These are phyloP conservation scores for Betula pendula DNA, from an alignment of 306 rosid species.

Conservation along the genomic window DNA sequence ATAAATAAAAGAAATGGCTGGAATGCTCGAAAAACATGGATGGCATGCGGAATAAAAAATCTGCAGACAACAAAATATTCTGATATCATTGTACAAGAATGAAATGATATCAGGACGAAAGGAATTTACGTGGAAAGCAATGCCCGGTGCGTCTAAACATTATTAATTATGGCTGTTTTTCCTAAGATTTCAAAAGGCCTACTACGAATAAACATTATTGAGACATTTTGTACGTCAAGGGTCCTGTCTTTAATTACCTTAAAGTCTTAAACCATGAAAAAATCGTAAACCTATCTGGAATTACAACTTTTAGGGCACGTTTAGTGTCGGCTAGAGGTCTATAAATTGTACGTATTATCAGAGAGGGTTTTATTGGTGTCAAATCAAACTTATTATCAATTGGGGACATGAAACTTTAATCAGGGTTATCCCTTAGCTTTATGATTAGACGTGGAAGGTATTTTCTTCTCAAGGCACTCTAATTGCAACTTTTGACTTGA, in stretches of 20 bases:
- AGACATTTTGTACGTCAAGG: not conserved
- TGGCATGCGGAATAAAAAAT: not conserved
- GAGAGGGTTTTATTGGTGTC: slow-evolving; percentile 42
- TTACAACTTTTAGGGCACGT: too few species aligned
- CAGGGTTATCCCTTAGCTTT: slow-evolving; percentile 26
- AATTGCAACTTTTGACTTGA: slow-evolving; percentile 72
- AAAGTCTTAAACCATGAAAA: too few species aligned
- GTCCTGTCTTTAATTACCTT: too few species aligned
- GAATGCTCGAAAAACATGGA: too few species aligned
- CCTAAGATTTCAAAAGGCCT: not conserved
- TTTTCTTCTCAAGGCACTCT: slow-evolving; percentile 62
- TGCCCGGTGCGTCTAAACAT: not conserved
- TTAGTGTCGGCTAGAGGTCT: too few species aligned
- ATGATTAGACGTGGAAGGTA: slow-evolving; percentile 45
- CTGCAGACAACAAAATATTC: slow-evolving; percentile 24
- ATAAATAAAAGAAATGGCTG: too few species aligned
- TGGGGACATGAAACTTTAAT: slow-evolving; percentile 55
- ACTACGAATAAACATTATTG: too few species aligned
- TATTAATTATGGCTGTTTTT: not conserved
- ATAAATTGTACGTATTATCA: slow-evolving; percentile 11
- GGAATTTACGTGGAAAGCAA: not conserved
- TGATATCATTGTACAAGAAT: slow-evolving; percentile 8
- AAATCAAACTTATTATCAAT: slow-evolving; percentile 43
- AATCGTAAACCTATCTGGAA: too few species aligned
- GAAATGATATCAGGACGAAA: slow-evolving; percentile 17